A percentile compares a stretch with the other conserved stretches of the same genome.
These are phyloP conservation scores for Betula pendula DNA, from an alignment of 306 rosid species.

Conservation along the genomic window DNA sequence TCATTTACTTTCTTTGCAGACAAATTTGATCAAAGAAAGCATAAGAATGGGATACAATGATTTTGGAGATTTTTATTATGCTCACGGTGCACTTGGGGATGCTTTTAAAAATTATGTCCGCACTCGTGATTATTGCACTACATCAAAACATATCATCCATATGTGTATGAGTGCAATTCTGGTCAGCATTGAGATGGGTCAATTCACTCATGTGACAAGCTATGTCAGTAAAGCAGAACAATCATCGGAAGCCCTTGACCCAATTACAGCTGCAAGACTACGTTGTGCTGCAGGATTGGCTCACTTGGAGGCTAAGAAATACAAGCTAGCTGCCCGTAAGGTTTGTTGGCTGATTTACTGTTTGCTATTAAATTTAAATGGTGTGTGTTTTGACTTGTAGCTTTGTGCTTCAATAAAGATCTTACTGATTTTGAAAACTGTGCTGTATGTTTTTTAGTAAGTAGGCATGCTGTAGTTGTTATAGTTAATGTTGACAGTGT, in stretches of 20 bases:
- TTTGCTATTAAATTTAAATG: slow-evolving; percentile 2
- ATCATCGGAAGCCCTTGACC: slow-evolving; percentile 63
- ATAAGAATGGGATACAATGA: slow-evolving; percentile 99
- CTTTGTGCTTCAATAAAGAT: slow-evolving; percentile 6
- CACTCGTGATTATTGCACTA: slow-evolving; percentile 97
- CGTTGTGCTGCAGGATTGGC: slow-evolving; percentile 97
- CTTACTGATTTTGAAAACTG: background rate
- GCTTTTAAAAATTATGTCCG: slow-evolving; percentile 92
- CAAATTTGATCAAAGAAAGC: slow-evolving; percentile 97
- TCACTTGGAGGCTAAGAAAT: slow-evolving; percentile 86
- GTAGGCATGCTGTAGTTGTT: background rate
- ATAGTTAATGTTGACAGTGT: background rate
- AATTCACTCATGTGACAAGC: slow-evolving; percentile 89
- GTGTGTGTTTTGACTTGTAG: background rate
- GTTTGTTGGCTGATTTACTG: slow-evolving; percentile 41
- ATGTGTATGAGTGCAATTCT: slow-evolving; percentile 94
- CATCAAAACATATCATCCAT: slow-evolving; percentile 88
- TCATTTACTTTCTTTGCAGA: slow-evolving; percentile 50
- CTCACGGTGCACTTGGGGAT: slow-evolving; percentile 87
- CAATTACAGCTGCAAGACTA: slow-evolving; percentile 57
- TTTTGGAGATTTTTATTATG: slow-evolving; percentile 91
- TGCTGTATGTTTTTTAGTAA: background rate
- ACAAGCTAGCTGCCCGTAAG: slow-evolving; percentile 99
- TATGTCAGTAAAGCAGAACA: slow-evolving; percentile 92
- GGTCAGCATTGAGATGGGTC: slow-evolving; percentile 99